Evolutionary conservation across 2,329 filamentous ascomycete genomes (phyloP), one percentile per base, ranked within the genome.

Genomic region (Aspergillus unguis): DNA sequence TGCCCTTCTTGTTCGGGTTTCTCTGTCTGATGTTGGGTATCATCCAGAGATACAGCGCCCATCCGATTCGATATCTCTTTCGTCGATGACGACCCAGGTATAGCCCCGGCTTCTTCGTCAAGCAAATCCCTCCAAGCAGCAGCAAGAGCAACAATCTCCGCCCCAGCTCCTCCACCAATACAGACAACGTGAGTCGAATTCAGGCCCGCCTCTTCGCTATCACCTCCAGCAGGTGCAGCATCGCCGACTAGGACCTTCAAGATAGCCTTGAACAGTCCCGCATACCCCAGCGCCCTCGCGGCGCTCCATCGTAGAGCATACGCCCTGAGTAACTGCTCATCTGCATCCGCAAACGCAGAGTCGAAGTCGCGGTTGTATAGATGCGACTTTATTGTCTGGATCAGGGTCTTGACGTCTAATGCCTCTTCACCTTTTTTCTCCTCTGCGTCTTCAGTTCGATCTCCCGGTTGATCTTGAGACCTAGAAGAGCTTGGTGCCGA

Each of bases 241-340:
- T 46, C 50, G 33, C 48, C 40, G 36, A 32, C 9, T 50, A 66
- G 56, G 50, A 56, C 58, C 38, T 31, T 61, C 60, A 59, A 74
- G 50, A 64, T 72, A 56, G 55, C 65, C 55, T 64, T 67, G 26
- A 86, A 77, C 11, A 85, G 67, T n/a, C 80, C 75, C n/a, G 84
- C 77, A 72, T 97, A 97, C 57, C 86, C 90, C 48, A 97, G 74
- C 0, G 91, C 88, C 48, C 94, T 80, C 48, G 88, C 87, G 1
- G 92, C 89, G 71, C 91, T 96, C 92, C 92, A 99, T 62, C 94
- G 78, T 49, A 90, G 83, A 6, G 90, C 90, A 75, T 99, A 99
- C 7, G 87, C 88, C 55, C 87, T 83, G 17, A 96, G 79, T 62
- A 86, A 82, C 41, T 87, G 83, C 50, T 83, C 79, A 42, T 78